phyloP scores from a whole-genome alignment of 495 filamentous ascomycete genomes.

The Xylaria scruposa region DNA sequence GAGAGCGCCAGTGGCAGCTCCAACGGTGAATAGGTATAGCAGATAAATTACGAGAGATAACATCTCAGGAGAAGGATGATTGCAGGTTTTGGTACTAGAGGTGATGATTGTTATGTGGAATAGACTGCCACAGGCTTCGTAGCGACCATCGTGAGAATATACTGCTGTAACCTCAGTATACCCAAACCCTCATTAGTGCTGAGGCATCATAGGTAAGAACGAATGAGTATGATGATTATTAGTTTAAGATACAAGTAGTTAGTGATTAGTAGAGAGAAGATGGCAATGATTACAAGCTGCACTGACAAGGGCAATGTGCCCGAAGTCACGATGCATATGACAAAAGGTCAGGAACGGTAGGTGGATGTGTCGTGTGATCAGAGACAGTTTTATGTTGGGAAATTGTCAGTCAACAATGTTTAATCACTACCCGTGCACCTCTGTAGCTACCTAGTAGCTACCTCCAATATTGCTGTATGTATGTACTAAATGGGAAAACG shows the following conservation, averaged over 20 bases:
- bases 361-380: slow-evolving; percentile 13
- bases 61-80: slow-evolving; percentile 15
- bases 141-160: slow-evolving; percentile 7
- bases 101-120: slow-evolving; percentile 8
- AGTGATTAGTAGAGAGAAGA: background rate
- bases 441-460: too few relatives aligned
- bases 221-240: background rate
- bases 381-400: background rate
- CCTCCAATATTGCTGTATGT: too few relatives aligned
- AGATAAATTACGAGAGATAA: slow-evolving; percentile 2
- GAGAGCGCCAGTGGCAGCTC: slow-evolving; percentile 20
- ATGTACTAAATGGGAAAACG: slow-evolving; percentile 18
- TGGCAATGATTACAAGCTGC: background rate
- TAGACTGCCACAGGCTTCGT: background rate
- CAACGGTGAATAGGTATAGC: slow-evolving; percentile 14
- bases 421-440: background rate
- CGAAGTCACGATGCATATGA: slow-evolving; percentile 11
- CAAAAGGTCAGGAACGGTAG: background rate
- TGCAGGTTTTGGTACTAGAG: background rate
- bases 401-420: background rate
- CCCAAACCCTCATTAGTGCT: background rate
- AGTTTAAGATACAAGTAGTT: background rate
- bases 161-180: background rate
- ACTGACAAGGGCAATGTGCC: background rate
- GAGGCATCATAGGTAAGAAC: background rate